These are phyloP conservation scores for Debaryomyces sp. DNA, from an alignment of 1,139 yeast species.

Conservation along the genomic window DNA sequence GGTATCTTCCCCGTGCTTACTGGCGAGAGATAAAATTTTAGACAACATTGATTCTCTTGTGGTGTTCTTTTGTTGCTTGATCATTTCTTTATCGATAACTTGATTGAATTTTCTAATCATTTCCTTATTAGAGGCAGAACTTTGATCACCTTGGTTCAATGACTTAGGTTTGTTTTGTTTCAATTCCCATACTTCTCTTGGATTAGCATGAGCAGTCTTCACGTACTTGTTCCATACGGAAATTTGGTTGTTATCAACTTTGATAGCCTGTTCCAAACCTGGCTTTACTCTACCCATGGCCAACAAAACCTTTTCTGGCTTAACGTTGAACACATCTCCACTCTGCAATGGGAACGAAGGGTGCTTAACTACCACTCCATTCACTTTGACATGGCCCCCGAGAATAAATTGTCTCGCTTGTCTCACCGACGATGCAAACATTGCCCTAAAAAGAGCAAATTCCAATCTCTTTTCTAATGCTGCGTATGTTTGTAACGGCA, in stretches of 20 bases:
- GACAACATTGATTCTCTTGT: slow-evolving; percentile 51
- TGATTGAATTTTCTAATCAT: slow-evolving; percentile 29
- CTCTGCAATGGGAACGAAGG: slow-evolving; percentile 79
- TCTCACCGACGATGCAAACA: slow-evolving; percentile 92
- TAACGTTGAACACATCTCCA: slow-evolving; percentile 87
- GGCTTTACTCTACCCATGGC: slow-evolving; percentile 90
- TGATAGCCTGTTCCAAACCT: slow-evolving; percentile 63
- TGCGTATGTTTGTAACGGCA: slow-evolving; percentile 86
- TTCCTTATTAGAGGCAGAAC: slow-evolving; percentile 19
- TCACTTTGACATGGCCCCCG: slow-evolving; percentile 82
- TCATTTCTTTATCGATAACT: slow-evolving; percentile 34
- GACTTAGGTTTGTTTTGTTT: slow-evolving; percentile 49
- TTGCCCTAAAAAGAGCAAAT: slow-evolving; percentile 83
- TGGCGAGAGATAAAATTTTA: slow-evolving; percentile 34
- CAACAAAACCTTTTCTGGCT: slow-evolving; percentile 80
- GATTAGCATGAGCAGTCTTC: slow-evolving; percentile 55
- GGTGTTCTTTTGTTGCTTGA: slow-evolving; percentile 40
- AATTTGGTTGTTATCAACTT: slow-evolving; percentile 71
- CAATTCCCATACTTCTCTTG: slow-evolving; percentile 59
- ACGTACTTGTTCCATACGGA: slow-evolving; percentile 76
- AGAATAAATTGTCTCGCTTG: slow-evolving; percentile 91
- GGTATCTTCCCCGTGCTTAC: slow-evolving; percentile 30
- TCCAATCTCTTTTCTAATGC: slow-evolving; percentile 87
- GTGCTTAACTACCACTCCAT: slow-evolving; percentile 75
- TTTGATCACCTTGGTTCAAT: slow-evolving; percentile 32